phyloP scores from a whole-genome alignment of 768 basidiomycete genomes.

The Phlegmacium glaucopus region DNA sequence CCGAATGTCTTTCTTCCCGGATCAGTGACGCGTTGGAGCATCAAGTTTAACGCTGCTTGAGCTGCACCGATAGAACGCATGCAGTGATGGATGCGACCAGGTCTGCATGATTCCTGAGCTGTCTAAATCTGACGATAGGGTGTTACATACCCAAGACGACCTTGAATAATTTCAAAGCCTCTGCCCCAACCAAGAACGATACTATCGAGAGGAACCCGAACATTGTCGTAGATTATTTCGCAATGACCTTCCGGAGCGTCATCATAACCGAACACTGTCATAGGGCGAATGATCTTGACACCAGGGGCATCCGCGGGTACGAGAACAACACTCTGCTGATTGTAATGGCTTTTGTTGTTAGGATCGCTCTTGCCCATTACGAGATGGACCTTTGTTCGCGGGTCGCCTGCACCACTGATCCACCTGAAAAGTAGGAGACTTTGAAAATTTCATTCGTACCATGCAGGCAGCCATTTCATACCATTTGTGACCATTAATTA shows the following conservation, averaged over 20 bases:
- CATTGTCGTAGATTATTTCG: slow-evolving; percentile 93
- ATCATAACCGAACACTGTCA: slow-evolving; percentile 92
- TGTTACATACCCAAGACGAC: slow-evolving; percentile 75
- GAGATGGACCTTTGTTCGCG: slow-evolving; percentile 83
- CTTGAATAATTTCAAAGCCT: slow-evolving; percentile 98
- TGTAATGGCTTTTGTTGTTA: slow-evolving; percentile 67
- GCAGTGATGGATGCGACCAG: slow-evolving; percentile 96
- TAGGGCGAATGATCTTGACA: slow-evolving; percentile 86
- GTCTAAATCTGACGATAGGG: background rate
- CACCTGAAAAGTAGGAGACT: slow-evolving; percentile 51
- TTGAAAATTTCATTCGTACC: background rate
- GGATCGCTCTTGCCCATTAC: slow-evolving; percentile 96
- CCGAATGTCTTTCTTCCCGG: slow-evolving; percentile 91
- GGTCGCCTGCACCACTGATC: slow-evolving; percentile 97
- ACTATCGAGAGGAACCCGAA: slow-evolving; percentile 81
- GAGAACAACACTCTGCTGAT: slow-evolving; percentile 91
- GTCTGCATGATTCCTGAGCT: slow-evolving; percentile 39
- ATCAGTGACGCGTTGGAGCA: slow-evolving; percentile 93
- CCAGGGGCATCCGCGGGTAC: slow-evolving; percentile 89
- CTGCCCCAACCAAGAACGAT: slow-evolving; percentile 90
- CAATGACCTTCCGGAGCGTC: slow-evolving; percentile 97
- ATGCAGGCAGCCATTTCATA: slow-evolving; percentile 22
- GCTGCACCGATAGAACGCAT: slow-evolving; percentile 97
- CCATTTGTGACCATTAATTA: slow-evolving; percentile 98
- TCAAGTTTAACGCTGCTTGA: slow-evolving; percentile 76